Evolutionary conservation across 1,284 basidiomycete species (phyloP).

Genomic region (Pseudozyma tsukubaensis): DNA sequence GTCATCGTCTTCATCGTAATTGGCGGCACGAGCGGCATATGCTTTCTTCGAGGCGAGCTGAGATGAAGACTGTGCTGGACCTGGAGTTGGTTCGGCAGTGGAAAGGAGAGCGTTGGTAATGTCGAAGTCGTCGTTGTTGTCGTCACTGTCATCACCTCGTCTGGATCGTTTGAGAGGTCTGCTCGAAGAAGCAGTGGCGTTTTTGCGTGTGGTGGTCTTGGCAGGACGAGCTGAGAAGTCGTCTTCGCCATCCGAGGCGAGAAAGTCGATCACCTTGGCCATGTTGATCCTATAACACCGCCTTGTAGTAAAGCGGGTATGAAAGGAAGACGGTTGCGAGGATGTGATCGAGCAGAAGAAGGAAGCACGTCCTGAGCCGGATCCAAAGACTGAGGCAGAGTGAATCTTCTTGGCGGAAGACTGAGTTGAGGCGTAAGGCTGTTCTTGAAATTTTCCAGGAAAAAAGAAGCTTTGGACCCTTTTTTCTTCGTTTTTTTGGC

Average conservation of each 20-base stretch:
- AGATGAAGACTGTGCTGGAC: conserved; percentile 14
- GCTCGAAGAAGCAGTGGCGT: conserved; percentile 35
- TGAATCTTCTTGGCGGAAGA: background rate
- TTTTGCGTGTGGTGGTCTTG: conserved; percentile 10
- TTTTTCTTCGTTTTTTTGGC: too few species aligned
- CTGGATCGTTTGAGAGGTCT: conserved; percentile 15
- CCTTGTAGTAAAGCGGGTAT: background rate
- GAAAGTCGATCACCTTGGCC: conserved; percentile 60
- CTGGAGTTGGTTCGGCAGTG: conserved; percentile 10
- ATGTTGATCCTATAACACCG: conserved; percentile 12
- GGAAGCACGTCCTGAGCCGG: too few species aligned
- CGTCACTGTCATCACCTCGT: conserved; percentile 13
- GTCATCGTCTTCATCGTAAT: conserved; percentile 60
- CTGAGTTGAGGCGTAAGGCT: too few species aligned
- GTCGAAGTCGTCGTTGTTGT: conserved; percentile 37
- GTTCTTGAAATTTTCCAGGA: conserved; percentile 7
- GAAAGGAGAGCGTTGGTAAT: conserved; percentile 40
- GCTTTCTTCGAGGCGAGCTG: conserved; percentile 12
- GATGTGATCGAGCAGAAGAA: conserved; percentile 2
- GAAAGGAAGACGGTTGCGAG: conserved; percentile 2
- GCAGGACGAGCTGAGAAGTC: conserved; percentile 19
- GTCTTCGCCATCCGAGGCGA: conserved; percentile 56
- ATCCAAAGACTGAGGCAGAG: background rate
- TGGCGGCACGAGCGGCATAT: conserved; percentile 31
- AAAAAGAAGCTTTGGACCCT: conserved; percentile 26